Evolutionary conservation across 2,329 filamentous ascomycete species (phyloP).

Genomic region (Lachnellula occidentalis): DNA sequence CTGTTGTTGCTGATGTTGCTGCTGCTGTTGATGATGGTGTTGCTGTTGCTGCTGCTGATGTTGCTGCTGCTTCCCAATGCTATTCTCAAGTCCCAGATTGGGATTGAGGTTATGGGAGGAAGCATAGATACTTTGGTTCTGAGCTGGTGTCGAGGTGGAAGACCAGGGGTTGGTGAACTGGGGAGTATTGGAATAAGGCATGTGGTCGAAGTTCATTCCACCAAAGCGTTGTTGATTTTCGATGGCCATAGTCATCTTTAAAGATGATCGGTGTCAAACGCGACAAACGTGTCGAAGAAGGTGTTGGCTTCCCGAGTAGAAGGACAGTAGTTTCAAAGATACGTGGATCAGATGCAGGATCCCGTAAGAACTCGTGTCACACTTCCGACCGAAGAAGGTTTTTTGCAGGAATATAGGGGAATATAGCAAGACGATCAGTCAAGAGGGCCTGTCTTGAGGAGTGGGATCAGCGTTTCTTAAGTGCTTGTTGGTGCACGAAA

Average conservation of each 20-base stretch:
- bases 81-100: conserved; percentile 50
- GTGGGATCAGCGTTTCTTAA: conserved; percentile 33
- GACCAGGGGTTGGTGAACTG: conserved; percentile 92
- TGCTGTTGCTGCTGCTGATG: conserved; percentile 27
- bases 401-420: conserved; percentile 11
- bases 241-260: conserved; percentile 85
- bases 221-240: conserved; percentile 82
- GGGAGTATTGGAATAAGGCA: conserved; percentile 60
- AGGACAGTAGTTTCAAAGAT: conserved; percentile 15
- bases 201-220: conserved; percentile 70
- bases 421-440: conserved; percentile 20
- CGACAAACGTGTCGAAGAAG: conserved; percentile 1
- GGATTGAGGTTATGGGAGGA: conserved; percentile 54
- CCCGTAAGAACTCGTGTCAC: conserved; percentile 22
- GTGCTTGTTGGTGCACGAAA: conserved; percentile 22
- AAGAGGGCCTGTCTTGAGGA: conserved; percentile 14
- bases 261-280: conserved; percentile 13
- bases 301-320: conserved; percentile 4
- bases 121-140: conserved; percentile 55
- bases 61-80: conserved; percentile 47
- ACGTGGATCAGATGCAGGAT: conserved; percentile 31
- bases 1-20: too few species aligned
- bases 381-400: conserved; percentile 14
- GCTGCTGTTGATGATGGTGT: conserved; percentile 25
- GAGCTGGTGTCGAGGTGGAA: conserved; percentile 48